These are phyloP conservation scores for Taphrina populina DNA, from an alignment of 1,139 yeast genomes.

Conservation along the genomic window DNA sequence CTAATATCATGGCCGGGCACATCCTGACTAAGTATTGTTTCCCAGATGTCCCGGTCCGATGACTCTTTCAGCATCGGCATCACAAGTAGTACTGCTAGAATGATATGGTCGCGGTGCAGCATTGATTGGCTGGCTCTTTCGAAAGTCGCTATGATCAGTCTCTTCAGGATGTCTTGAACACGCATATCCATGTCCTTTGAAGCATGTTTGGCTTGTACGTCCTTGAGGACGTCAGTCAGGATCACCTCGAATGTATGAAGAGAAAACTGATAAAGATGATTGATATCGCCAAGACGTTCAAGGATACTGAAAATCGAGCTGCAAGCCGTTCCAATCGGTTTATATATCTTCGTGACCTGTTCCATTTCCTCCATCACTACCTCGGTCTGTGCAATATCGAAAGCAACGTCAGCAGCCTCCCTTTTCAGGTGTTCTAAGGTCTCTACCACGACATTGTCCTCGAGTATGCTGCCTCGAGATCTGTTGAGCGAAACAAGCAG, in stretches of 20 bases:
- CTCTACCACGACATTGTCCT: slow-evolving; percentile 59
- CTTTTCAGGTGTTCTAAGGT: slow-evolving; percentile 65
- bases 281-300: slow-evolving; percentile 50
- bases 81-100: slow-evolving; percentile 50
- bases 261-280: slow-evolving; percentile 60
- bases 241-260: slow-evolving; percentile 52
- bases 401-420: slow-evolving; percentile 59
- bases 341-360: slow-evolving; percentile 51
- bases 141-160: slow-evolving; percentile 53
- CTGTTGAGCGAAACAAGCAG: slow-evolving; percentile 60
- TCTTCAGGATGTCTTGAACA: slow-evolving; percentile 44
- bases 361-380: slow-evolving; percentile 58
- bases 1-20: no score
- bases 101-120: slow-evolving; percentile 51
- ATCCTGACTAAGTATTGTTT: no score
- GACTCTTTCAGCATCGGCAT: no score
- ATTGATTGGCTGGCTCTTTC: slow-evolving; percentile 54
- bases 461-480: slow-evolving; percentile 64
- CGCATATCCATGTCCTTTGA: slow-evolving; percentile 37
- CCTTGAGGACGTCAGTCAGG: slow-evolving; percentile 49
- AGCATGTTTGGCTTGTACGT: slow-evolving; percentile 17
- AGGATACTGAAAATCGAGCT: slow-evolving; percentile 54
- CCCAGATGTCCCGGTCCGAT: no score
- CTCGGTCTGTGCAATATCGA: slow-evolving; percentile 57
- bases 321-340: slow-evolving; percentile 58